Percentiles rank a stretch among this genome's conserved stretches.
Evolutionary conservation across 139 green algal genomes (phyloP).

Genomic region (Tetraselmis chui): DNA sequence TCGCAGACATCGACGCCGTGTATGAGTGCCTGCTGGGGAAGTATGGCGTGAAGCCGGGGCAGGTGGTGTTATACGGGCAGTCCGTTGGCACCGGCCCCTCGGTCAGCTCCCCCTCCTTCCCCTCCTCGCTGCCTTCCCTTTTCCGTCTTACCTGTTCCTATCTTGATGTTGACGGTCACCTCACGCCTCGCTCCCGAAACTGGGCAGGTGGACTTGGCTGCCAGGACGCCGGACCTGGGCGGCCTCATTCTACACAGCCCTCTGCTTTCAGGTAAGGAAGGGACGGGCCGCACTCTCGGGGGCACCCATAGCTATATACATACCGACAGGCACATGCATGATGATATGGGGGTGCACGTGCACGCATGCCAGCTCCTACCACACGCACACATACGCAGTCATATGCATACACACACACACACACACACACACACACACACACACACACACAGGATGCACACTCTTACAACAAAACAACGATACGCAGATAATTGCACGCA

Average conservation of each 20-base stretch:
- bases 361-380: not conserved
- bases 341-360: too few species aligned
- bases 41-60: conserved; percentile 20
- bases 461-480: too few species aligned
- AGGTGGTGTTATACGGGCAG: conserved; percentile 87
- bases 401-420: too few species aligned
- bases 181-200: not conserved
- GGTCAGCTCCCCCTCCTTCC: conserved; percentile 29
- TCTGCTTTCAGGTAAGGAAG: conserved; percentile 54
- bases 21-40: conserved; percentile 20
- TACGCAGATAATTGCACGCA: too few species aligned
- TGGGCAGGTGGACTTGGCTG: conserved; percentile 37
- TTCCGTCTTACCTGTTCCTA: too few species aligned
- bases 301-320: too few species aligned
- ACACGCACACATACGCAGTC: too few species aligned
- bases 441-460: too few species aligned
- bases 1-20: conserved; percentile 32
- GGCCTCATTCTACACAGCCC: conserved; percentile 84
- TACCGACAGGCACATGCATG: too few species aligned
- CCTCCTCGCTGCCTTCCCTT: not conserved
- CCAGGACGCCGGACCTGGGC: conserved; percentile 40
- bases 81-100: conserved; percentile 70
- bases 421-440: too few species aligned
- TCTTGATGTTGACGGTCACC: too few species aligned
- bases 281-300: too few species aligned